Conservation (phyloP, 1,139 yeast species). For the Geotrichum macrosporum region DNA sequence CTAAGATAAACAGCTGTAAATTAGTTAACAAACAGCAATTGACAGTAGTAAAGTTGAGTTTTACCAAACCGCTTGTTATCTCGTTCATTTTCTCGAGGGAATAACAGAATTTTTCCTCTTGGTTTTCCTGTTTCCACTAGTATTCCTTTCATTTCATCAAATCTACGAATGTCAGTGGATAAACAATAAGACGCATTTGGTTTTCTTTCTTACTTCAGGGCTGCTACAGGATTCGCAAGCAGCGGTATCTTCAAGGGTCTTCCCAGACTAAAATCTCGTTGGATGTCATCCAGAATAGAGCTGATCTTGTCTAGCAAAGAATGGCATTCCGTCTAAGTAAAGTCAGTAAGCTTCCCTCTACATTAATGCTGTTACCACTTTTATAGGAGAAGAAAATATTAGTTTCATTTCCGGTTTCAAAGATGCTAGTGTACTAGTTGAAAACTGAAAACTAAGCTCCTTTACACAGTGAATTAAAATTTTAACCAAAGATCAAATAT, state of each 20-base stretch:
- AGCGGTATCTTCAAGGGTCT: conserved; percentile 1
- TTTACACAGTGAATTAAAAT: too few species aligned
- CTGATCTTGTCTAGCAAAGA: conserved; percentile 2
- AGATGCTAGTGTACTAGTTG: too few species aligned
- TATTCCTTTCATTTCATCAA: conserved; percentile 2
- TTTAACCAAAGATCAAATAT: too few species aligned
- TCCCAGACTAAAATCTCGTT: not conserved
- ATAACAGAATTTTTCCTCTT: not conserved
- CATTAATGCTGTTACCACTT: not conserved
- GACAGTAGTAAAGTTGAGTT: not conserved
- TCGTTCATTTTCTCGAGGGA: conserved; percentile 4
- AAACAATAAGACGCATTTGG: not conserved
- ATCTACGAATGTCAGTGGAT: not conserved
- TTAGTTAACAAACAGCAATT: not conserved
- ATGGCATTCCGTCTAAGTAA: not conserved
- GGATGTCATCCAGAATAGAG: conserved; percentile 5
- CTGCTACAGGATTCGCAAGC: not conserved
- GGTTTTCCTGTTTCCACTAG: conserved; percentile 1
- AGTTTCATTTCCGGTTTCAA: too few species aligned
- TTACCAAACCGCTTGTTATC: conserved; percentile 16
- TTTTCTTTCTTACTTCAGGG: not conserved
- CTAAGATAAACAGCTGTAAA: conserved; percentile 17
- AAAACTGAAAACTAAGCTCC: too few species aligned
- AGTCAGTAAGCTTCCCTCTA: not conserved
- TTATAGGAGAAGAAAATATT: conserved; percentile 3